Evolutionary conservation across 1,284 basidiomycete genomes (phyloP).

Genomic region (Phellopilus nigrolimitatus): DNA sequence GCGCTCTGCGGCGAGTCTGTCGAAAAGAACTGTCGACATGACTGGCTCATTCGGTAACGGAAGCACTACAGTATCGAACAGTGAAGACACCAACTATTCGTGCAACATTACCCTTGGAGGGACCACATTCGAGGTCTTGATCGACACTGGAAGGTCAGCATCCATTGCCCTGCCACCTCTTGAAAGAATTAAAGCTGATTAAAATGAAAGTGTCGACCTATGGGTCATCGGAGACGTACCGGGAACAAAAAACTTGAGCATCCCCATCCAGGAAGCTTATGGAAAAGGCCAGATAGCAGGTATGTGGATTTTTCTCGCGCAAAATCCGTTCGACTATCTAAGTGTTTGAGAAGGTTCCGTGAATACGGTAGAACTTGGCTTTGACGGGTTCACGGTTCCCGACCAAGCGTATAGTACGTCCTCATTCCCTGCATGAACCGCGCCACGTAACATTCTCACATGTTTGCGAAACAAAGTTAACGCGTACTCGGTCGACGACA

Average conservation of each 20-base stretch:
- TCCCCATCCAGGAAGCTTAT: background rate
- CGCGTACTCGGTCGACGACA: constrained; percentile 21
- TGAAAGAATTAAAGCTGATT: constrained; percentile 4
- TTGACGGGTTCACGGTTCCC: constrained; percentile 9
- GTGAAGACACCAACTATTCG: constrained; percentile 44
- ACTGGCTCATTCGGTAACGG: constrained; percentile 8
- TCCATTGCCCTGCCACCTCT: background rate
- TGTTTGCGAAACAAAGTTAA: constrained; percentile 28
- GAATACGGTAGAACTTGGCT: constrained; percentile 45
- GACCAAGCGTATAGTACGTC: constrained; percentile 10
- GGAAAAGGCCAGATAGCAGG: background rate
- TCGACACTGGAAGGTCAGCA: constrained; percentile 17
- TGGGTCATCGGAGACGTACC: constrained; percentile 1
- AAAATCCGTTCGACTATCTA: constrained; percentile 4
- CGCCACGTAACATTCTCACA: constrained; percentile 4
- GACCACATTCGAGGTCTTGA: background rate
- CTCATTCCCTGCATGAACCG: background rate
- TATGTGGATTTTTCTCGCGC: background rate
- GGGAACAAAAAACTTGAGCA: constrained; percentile 4
- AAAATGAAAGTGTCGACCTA: constrained; percentile 11
- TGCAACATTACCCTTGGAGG: constrained; percentile 32
- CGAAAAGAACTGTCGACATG: constrained; percentile 6
- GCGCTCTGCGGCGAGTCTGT: background rate
- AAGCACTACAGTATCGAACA: constrained; percentile 32
- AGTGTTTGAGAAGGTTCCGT: constrained; percentile 39